Conservation (phyloP, 257 asterid species). For the Forsythia viridissima region DNA sequence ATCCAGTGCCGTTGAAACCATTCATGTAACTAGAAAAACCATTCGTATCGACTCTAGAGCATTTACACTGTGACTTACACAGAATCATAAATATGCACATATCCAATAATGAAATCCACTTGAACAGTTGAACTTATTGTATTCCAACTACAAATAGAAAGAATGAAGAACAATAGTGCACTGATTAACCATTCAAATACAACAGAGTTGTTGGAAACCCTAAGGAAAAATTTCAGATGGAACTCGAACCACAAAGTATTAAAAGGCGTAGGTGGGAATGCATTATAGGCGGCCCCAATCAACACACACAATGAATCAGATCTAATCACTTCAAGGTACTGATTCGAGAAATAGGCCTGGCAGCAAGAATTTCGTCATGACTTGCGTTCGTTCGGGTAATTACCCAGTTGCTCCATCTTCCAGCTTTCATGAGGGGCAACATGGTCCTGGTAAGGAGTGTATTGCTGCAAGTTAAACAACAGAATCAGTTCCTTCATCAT, state of each 20-base stretch:
- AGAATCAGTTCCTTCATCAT: neutral
- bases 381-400: slow-evolving; percentile 47
- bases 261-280: slow-evolving; percentile 22
- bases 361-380: slow-evolving; percentile 36
- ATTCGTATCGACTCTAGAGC: too few relatives aligned
- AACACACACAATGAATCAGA: slow-evolving; percentile 28
- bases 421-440: slow-evolving; percentile 96
- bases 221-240: neutral
- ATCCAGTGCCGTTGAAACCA: too few relatives aligned
- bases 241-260: slow-evolving; percentile 37
- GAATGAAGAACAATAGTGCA: neutral
- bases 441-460: slow-evolving; percentile 56
- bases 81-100: too few relatives aligned
- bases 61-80: too few relatives aligned
- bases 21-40: too few relatives aligned
- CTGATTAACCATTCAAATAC: neutral
- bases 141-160: neutral
- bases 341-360: neutral
- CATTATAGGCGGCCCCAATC: slow-evolving; percentile 30
- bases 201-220: neutral
- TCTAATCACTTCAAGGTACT: neutral
- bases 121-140: neutral
- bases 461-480: slow-evolving; percentile 55
- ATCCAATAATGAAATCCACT: too few relatives aligned
- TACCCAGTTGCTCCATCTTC: slow-evolving; percentile 69